Percentiles rank a stretch among this genome's conserved stretches.
Conservation (phyloP, 257 asterid genomes). For the Solanum sitiens region DNA sequence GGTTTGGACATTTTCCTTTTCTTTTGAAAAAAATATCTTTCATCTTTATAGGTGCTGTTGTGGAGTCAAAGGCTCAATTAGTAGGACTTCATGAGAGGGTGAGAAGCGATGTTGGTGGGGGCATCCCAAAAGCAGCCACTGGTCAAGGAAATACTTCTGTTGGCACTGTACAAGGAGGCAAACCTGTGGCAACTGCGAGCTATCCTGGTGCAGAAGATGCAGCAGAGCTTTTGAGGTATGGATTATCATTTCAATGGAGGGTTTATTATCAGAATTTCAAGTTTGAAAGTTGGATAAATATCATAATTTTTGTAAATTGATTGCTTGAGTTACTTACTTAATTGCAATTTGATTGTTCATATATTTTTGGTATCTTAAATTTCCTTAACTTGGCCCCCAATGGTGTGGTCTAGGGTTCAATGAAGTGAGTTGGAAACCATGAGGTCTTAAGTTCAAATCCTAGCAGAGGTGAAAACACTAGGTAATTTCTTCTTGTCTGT, state of each 20-base stretch:
- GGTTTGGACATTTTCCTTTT: not conserved
- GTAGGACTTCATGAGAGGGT: conserved; percentile 91
- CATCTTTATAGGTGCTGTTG: conserved; percentile 50
- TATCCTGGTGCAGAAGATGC: conserved; percentile 76
- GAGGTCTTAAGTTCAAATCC: not conserved
- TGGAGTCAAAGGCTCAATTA: conserved; percentile 77
- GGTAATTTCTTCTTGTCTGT: not conserved
- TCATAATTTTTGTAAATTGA: not conserved
- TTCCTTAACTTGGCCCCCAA: not conserved
- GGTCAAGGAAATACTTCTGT: conserved; percentile 18
- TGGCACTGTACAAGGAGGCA: conserved; percentile 37
- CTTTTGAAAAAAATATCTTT: not conserved
- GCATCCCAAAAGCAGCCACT: conserved; percentile 15
- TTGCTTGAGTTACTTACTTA: not conserved
- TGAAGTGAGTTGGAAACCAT: not conserved
- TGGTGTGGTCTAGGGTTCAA: not conserved
- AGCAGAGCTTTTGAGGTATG: conserved; percentile 78
- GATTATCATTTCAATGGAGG: not conserved
- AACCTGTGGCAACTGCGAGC: conserved; percentile 46
- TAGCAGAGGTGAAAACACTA: not conserved
- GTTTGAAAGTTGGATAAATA: not conserved
- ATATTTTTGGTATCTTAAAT: not conserved
- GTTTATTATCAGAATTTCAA: not conserved
- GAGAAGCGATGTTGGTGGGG: conserved; percentile 64
- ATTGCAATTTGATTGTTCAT: not conserved